Conservation (phyloP, 306 rosid genomes). For the Ceratonia siliqua region DNA sequence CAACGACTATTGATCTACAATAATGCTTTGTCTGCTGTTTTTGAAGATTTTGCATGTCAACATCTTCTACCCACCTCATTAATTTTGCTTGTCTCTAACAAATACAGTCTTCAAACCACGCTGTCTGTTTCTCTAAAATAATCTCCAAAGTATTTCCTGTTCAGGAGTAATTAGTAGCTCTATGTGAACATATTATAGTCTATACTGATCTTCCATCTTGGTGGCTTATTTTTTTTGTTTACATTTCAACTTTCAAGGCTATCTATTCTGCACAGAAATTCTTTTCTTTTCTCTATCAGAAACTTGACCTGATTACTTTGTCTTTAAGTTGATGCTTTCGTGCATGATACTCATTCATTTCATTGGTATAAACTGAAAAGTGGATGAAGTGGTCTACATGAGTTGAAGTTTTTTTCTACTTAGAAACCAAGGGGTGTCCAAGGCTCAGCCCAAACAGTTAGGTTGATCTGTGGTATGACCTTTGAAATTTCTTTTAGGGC, state of each 20-base stretch:
- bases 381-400: not conserved
- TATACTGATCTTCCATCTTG: not conserved
- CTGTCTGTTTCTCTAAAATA: not conserved
- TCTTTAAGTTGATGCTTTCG: not conserved
- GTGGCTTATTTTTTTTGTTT: not conserved
- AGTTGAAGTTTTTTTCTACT: not conserved
- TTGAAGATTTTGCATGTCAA: not conserved
- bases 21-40: not conserved
- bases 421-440: not conserved
- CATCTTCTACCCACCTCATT: not conserved
- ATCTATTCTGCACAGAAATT: not conserved
- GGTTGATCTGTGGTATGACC: not conserved
- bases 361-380: constrained; percentile 8
- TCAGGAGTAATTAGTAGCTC: not conserved
- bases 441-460: not conserved
- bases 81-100: not conserved
- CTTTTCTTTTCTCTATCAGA: too few species aligned
- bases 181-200: not conserved
- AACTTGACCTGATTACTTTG: not conserved
- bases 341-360: not conserved
- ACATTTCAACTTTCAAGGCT: not conserved
- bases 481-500: not conserved
- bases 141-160: not conserved
- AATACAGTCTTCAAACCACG: not conserved
- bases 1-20: not conserved